Evolutionary conservation across 345 rosid species (phyloP).

Genomic region (Aethionema arabicum): DNA sequence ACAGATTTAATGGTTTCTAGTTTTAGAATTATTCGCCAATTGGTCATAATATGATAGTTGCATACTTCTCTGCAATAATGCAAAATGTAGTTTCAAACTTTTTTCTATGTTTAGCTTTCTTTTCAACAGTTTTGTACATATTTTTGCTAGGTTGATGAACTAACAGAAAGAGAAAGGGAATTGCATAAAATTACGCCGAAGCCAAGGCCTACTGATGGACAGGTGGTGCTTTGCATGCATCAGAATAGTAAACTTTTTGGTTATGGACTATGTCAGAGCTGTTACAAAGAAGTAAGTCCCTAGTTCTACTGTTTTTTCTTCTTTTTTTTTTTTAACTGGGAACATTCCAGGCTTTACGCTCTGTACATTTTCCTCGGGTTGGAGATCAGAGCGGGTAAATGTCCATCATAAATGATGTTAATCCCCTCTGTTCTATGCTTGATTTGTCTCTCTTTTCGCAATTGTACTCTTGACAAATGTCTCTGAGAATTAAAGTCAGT

Average conservation of each 20-base stretch:
- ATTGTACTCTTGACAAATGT: constrained; percentile 1
- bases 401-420: too few relatives aligned
- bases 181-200: constrained; percentile 37
- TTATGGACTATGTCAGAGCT: constrained; percentile 68
- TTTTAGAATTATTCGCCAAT: constrained; percentile 2
- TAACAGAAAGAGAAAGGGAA: constrained; percentile 58
- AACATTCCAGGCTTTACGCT: too few relatives aligned
- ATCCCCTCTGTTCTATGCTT: background rate
- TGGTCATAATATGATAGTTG: background rate
- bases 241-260: constrained; percentile 48
- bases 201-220: constrained; percentile 27
- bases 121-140: background rate
- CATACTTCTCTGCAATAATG: background rate
- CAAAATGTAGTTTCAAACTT: background rate
- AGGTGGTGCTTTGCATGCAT: constrained; percentile 65
- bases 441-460: constrained; percentile 6
- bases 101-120: background rate
- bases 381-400: too few relatives aligned
- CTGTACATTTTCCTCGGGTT: too few relatives aligned
- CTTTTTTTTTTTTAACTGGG: background rate
- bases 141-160: constrained; percentile 64
- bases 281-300: constrained; percentile 61
- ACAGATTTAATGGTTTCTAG: constrained; percentile 1
- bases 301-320: constrained; percentile 10
- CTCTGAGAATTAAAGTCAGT: constrained; percentile 17